Base-by-base conservation (phyloP, 1,284 basidiomycete genomes). In the Cryptococcus amylolentus region DNA sequence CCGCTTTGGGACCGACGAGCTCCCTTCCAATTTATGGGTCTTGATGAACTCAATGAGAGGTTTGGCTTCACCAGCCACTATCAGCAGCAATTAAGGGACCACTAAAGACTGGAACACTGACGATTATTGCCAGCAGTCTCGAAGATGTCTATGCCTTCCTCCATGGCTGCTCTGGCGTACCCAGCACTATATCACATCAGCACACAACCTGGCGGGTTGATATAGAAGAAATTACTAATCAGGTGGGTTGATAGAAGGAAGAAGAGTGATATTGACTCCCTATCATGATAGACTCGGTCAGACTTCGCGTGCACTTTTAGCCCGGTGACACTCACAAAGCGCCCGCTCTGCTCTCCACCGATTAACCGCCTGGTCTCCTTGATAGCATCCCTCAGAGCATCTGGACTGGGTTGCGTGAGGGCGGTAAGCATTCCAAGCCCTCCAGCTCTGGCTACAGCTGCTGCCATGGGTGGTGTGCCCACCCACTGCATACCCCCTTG, bases 121-220 rank as follows among this genome's bases (percentile, higher is more conserved):
- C 88, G 88, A 72, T 87, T 91, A 73, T 88, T 92, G 10, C 93
- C 93, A 1, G 93, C 93, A 0, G 93, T 97, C 80, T 97, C 94
- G 70, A 94, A 92, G 51, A 96, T 86, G 66, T 79, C 81, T 12
- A 95, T 82, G n/a, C 89, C 89, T 71, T 94, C 93, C 55, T 91
- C 89, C 51, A 96, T 83, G 4, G 91, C 88, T 2, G 83, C 92
- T 12, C 84, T 81, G 1, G 88, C 88, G 66, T 87, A 93, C 6
- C 87, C 90, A 53, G 71, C 73, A 61, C 77, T 78, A 58, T 64
- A 40, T 42, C 26, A 18, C 14, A 28, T 57, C 44, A 46, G 49
- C 31, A 35, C 31, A 35, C 31, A 35, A 8, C 31, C 31, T 52
- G 28, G 51, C 71, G 60, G 72, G 75, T 31, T 83, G 83, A 65